Evolutionary conservation across 768 basidiomycete genomes (phyloP), one percentile per base, ranked within the genome.

Genomic region (Russula compacta): DNA sequence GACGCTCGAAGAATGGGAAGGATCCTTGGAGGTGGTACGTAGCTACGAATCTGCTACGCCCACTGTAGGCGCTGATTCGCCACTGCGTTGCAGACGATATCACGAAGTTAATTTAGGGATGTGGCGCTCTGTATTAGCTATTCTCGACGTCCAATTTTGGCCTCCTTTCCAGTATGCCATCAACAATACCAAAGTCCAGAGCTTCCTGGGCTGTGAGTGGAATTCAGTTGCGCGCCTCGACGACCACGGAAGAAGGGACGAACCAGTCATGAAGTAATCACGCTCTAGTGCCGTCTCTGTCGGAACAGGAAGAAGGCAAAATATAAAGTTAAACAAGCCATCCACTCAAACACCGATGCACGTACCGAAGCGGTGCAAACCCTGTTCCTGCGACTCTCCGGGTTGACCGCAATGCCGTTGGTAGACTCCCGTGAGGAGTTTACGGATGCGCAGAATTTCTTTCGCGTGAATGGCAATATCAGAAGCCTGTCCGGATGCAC

Each of bases 381-480:
- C 89, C 52, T 78, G 79, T 55, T 78, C 81, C 58, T 80, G 75
- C 59, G 71, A 78, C 75, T 97, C 93, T 35, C 78, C 83, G 51
- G 78, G 75, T 66, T 78, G 81, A 17, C 74, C 79, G 73, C 95
- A 97, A 70, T 98, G 95, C 65, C 79, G 79, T 71, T 90, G 89
- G 77, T 97, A 97, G 70, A 97, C 93, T 53, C 81, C 79, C 19
- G 95, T 97, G 56, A 98, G 77, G 4, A 86, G 72, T 63, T 89
- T 82, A 47, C 95, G 81, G 64, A 95, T 86, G 44, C 94, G 85
- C 32, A 98, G 80, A 68, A 98, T 98, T 75, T 98, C 94, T 72
- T 89, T 90, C 4, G 95, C 95, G 70, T 95, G 92, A 64, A 95
- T 95, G n/a, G 93, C 92, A 67, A 98, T 95, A 73, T 98, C 95